Evolutionary conservation across 1,139 yeast species (phyloP).

Genomic region (Zygoascus meyerae): DNA sequence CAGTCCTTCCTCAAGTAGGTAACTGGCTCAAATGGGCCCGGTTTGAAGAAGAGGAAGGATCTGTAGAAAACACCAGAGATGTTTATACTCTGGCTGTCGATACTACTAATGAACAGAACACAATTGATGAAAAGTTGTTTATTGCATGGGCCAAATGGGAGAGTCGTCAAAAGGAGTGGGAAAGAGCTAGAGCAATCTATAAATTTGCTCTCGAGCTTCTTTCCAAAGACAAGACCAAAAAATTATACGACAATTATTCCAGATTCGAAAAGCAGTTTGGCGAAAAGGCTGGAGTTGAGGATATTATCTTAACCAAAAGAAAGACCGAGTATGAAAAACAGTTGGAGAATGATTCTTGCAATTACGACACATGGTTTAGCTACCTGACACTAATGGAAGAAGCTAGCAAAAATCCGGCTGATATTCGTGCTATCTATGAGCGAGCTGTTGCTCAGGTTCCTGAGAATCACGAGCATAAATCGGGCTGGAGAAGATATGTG

Average conservation of each 20-base stretch:
- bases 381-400: slow-evolving; percentile 48
- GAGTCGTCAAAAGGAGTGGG: slow-evolving; percentile 52
- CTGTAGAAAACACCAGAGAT: slow-evolving; percentile 45
- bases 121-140: slow-evolving; percentile 39
- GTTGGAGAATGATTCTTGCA: slow-evolving; percentile 44
- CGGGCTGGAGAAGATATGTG: slow-evolving; percentile 61
- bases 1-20: slow-evolving; percentile 46
- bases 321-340: slow-evolving; percentile 48
- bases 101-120: slow-evolving; percentile 31
- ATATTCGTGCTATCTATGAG: slow-evolving; percentile 39
- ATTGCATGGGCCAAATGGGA: slow-evolving; percentile 73
- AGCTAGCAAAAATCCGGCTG: slow-evolving; percentile 30
- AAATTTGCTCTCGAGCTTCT: slow-evolving; percentile 47
- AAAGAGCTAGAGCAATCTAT: slow-evolving; percentile 62
- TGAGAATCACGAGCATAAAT: slow-evolving; percentile 25
- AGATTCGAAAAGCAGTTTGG: slow-evolving; percentile 67
- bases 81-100: slow-evolving; percentile 69
- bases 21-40: slow-evolving; percentile 64
- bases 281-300: slow-evolving; percentile 46
- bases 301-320: slow-evolving; percentile 50
- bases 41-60: slow-evolving; percentile 55
- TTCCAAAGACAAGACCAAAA: slow-evolving; percentile 38
- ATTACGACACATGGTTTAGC: slow-evolving; percentile 81
- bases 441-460: slow-evolving; percentile 46
- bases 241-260: slow-evolving; percentile 45